Base-by-base conservation (phyloP, 176 grass and related monocot species). In the Guadua angustifolia region DNA sequence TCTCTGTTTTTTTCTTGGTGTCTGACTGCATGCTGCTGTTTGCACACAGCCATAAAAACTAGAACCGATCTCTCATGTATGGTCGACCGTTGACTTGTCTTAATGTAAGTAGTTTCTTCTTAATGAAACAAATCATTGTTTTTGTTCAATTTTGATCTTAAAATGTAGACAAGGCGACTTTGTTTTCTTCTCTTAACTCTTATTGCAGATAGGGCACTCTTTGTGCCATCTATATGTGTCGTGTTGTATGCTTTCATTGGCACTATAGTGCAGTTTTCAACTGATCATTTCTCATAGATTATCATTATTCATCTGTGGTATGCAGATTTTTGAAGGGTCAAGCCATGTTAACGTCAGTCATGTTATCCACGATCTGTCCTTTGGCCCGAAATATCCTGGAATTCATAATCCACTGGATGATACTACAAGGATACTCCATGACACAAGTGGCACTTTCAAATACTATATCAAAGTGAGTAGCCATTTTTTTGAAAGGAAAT, bases 281-380 rank as follows among this genome's bases (percentile, higher is more conserved):
- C 17, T 61, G 69, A 43, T 53, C 36, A n/a, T 52, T 69, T 57
- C 63, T 21, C 67, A 51, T 69, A 36, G 5, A 40, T 83, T n/a
- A 74, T 38, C 22, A 2, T 74, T 59, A 47, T 83, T 49, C 45
- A 74, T 51, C 16, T 51, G 84, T 62, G 71, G 50, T 69, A n/a
- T 88, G 82, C 78, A 99, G 96, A 99, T 99, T 61, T 99, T 95
- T 95, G 93, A 83, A 79, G 88, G 96, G 29, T 92, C 93, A 75
- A 95, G 56, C 85, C 89, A 95, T 86, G 93, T 99, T 42, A 99
- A 99, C 45, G 91, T 99, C 26, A 99, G 93, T 80, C 96, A 99
- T 66, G 63, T 95, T 77, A 99, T 99, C 72, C 91, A 99, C 63
- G 89, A 92, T 40, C 88, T 99, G 81, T 99, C 96, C 35, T 99